phyloP scores from a whole-genome alignment of 805 yeast species.

The Ogataea corticis region DNA sequence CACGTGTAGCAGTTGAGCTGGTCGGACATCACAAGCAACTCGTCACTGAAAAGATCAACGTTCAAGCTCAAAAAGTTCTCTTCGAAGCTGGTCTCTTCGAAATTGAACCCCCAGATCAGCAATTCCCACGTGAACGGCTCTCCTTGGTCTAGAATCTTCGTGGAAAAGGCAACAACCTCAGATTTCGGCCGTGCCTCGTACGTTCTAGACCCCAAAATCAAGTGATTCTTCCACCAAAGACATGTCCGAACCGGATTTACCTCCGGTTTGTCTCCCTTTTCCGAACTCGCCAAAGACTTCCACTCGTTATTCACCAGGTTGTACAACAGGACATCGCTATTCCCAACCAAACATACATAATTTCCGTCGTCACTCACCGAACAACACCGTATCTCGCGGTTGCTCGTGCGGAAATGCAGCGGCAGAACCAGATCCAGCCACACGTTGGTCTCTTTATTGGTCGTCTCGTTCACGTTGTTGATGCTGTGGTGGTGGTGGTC shows the following conservation, averaged over 20 bases:
- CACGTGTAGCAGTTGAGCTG: conserved; percentile 36
- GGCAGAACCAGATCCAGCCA: conserved; percentile 53
- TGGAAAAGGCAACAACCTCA: conserved; percentile 32
- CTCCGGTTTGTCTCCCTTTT: conserved; percentile 28
- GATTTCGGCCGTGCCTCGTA: conserved; percentile 28
- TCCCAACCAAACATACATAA: conserved; percentile 51
- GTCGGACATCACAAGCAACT: conserved; percentile 34
- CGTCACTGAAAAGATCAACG: conserved; percentile 30
- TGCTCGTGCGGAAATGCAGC: conserved; percentile 42
- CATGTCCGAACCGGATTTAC: conserved; percentile 37
- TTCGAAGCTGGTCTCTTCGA: conserved; percentile 28
- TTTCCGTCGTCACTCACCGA: conserved; percentile 49
- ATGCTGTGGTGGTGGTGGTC: conserved; percentile 33
- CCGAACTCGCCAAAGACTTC: conserved; percentile 43
- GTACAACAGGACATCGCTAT: conserved; percentile 45
- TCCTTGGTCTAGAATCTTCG: conserved; percentile 23
- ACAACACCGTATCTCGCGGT: conserved; percentile 43
- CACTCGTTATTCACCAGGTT: conserved; percentile 42
- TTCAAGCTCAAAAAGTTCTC: conserved; percentile 33
- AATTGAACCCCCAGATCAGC: conserved; percentile 37
- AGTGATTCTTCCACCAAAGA: conserved; percentile 37
- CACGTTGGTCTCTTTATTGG: conserved; percentile 40
- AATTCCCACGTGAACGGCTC: conserved; percentile 29
- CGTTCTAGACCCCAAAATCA: conserved; percentile 32
- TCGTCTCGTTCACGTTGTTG: conserved; percentile 17